Percentiles rank a stretch among this genome's conserved stretches.
These are phyloP conservation scores for Aspergillus glaucus DNA, from an alignment of 2,329 filamentous ascomycete genomes.

Conservation along the genomic window DNA sequence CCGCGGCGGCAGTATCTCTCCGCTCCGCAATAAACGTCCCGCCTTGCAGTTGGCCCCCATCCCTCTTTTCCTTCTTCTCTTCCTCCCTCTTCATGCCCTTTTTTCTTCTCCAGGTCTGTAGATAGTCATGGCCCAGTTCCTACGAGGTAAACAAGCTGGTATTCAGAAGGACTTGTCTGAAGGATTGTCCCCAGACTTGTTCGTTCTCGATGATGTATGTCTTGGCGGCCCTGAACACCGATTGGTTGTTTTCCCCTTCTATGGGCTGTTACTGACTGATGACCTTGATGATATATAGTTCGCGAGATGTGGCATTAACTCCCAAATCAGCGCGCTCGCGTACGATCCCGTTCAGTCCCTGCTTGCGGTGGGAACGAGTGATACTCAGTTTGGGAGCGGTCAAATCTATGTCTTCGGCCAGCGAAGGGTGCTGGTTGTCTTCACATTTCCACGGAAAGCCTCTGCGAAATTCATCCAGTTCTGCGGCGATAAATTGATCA, in stretches of 20 bases:
- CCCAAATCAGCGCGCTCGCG: conserved; percentile 67
- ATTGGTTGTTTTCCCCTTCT: conserved; percentile 8
- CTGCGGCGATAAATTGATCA: conserved; percentile 76
- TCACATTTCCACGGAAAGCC: conserved; percentile 63
- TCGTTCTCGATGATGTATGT: conserved; percentile 71
- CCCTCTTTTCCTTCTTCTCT: neutral
- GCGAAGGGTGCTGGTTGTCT: conserved; percentile 67
- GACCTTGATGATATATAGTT: conserved; percentile 38
- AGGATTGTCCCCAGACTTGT: conserved; percentile 69
- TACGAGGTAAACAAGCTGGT: conserved; percentile 88
- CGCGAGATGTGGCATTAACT: conserved; percentile 74
- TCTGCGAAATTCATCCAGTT: conserved; percentile 77
- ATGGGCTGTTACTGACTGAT: neutral
- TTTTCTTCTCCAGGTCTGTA: conserved; percentile 18
- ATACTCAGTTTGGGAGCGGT: conserved; percentile 77
- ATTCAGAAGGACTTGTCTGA: conserved; percentile 86
- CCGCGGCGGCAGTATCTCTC: conserved; percentile 7
- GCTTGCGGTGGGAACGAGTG: conserved; percentile 82
- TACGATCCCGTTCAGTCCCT: conserved; percentile 94
- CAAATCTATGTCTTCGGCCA: conserved; percentile 87
- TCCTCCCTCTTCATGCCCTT: conserved; percentile 13
- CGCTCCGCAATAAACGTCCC: neutral
- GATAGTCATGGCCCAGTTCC: conserved; percentile 68
- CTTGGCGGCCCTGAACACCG: conserved; percentile 22
- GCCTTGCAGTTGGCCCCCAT: neutral